These are phyloP conservation scores for Botrytis pseudocinerea DNA, from an alignment of 2,329 filamentous ascomycete species.

Conservation along the genomic window DNA sequence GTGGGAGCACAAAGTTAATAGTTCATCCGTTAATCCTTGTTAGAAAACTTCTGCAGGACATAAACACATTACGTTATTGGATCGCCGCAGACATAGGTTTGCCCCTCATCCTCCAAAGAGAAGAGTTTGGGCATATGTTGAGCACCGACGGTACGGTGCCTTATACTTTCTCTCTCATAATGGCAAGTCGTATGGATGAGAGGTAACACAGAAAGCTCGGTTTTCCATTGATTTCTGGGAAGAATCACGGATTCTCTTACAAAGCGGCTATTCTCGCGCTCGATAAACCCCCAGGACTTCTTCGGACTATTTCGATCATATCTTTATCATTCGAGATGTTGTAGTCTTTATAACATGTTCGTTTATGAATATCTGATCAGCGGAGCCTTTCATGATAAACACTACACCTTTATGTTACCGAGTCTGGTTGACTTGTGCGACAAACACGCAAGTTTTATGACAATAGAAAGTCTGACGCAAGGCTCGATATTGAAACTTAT, in stretches of 20 bases:
- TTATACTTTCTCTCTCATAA: background rate
- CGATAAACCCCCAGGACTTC: background rate
- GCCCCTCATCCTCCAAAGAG: slow-evolving; percentile 2
- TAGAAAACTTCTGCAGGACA: slow-evolving; percentile 11
- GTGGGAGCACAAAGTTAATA: slow-evolving; percentile 1
- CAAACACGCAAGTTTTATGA: background rate
- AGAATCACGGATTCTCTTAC: background rate
- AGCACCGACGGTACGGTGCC: slow-evolving; percentile 8
- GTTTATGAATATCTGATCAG: background rate
- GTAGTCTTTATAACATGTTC: background rate
- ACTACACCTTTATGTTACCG: background rate
- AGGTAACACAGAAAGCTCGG: background rate
- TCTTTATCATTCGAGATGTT: background rate
- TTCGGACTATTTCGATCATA: background rate
- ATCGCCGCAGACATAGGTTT: background rate
- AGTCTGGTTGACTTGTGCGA: slow-evolving; percentile 1
- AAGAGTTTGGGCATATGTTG: background rate
- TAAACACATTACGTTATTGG: slow-evolving; percentile 15
- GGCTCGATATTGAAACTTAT: background rate
- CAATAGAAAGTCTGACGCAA: background rate
- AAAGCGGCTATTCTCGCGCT: background rate
- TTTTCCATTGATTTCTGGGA: background rate
- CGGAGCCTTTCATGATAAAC: background rate
- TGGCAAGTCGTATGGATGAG: background rate
- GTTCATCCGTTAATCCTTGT: slow-evolving; percentile 7